These are phyloP conservation scores for Ophiocordyceps sinensis DNA, from an alignment of 2,329 filamentous ascomycete genomes.

Conservation along the genomic window DNA sequence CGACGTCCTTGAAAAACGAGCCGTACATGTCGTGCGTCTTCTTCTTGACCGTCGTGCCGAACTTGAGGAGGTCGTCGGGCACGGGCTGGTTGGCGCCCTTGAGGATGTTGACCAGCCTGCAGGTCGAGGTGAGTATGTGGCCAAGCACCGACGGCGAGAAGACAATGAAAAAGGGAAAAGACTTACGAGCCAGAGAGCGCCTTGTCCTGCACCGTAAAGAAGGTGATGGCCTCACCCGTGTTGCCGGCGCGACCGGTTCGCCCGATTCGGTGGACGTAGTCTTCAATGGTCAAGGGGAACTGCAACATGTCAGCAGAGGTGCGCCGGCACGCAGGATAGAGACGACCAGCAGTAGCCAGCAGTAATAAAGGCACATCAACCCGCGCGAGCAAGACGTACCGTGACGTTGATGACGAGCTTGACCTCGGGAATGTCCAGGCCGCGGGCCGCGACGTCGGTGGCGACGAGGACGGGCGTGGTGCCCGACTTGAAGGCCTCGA, in stretches of 20 bases:
- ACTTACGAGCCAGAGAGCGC: constrained; percentile 75
- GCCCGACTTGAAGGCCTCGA: constrained; percentile 85
- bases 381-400: constrained; percentile 23
- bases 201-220: constrained; percentile 95
- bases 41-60: constrained; percentile 97
- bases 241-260: constrained; percentile 89
- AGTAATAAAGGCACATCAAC: background rate
- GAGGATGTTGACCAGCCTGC: constrained; percentile 80
- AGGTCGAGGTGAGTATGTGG: constrained; percentile 1
- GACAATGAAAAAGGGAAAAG: background rate
- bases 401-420: constrained; percentile 92
- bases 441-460: constrained; percentile 89
- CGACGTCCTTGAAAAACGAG: constrained; percentile 85
- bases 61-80: constrained; percentile 83
- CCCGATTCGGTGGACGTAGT: constrained; percentile 95
- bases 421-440: constrained; percentile 87
- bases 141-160: too few species aligned
- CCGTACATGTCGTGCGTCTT: constrained; percentile 94
- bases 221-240: constrained; percentile 73
- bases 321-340: too few species aligned
- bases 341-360: too few species aligned
- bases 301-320: constrained; percentile 14
- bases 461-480: constrained; percentile 74
- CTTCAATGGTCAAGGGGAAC: constrained; percentile 90
- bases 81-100: constrained; percentile 86